Base-by-base conservation (phyloP, 805 yeast genomes). In the Candida insectorum region DNA sequence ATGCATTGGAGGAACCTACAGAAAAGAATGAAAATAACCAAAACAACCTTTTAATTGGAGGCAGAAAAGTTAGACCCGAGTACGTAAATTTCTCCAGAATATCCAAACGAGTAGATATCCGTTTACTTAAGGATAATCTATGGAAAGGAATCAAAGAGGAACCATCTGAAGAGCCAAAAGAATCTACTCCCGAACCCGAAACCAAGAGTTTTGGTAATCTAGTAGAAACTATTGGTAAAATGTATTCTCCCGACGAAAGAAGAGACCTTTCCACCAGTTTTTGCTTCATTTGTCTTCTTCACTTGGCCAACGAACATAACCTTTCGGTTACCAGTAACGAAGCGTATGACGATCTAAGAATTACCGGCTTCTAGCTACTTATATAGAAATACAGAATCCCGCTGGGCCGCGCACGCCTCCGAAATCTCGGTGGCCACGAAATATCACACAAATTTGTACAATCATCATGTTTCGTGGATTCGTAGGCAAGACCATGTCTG, bases 251-350 rank as follows among this genome's bases (percentile, higher is more conserved):
- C 2, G 71, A 65, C 26, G 65, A 65, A 36, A 52, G 60, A 28
- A 65, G 62, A 40, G 73, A 66, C 30, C 44, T 66, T 18, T 63
- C 70, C 10, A 66, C 73, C 16, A 65, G 71, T 56, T 66, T 65
- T 44, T 65, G 70, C 40, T 66, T 66, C 43, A 66, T 66, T 30
- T 66, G 73, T 36, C 49, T 66, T 9, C 44, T 66, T 19, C 73
- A 66, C 43, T 56, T 66, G 43, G 73, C 71, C 16, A 66, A 66
- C 39, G 73, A 66, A 41, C 71, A 66, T 32, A 65, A 69, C 5
- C 49, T 65, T 13, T 40, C 49, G 15, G 58, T 66, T 13, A 38
- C 45, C 13, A 41, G 61, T 12, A 63, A 49, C 30, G 67, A 58
- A 15, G 32, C 37, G 5, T 51, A 61, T 38, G 65, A 62, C 33